Evolutionary conservation across 805 yeast species (phyloP).

Genomic region (Saturnispora zaruensis): DNA sequence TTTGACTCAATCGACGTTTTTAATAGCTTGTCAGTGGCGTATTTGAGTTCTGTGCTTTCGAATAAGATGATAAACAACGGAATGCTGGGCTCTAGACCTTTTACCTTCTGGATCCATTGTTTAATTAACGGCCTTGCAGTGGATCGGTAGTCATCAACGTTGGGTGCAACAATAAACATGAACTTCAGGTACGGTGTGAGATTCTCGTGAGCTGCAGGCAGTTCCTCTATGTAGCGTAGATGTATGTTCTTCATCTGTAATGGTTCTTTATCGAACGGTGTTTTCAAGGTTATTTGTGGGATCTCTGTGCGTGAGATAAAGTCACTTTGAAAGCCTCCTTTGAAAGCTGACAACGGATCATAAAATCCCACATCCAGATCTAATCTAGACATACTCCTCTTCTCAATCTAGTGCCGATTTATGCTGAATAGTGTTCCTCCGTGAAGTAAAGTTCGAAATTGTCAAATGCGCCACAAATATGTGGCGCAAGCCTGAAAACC

Average conservation of each 20-base stretch:
- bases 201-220: slow-evolving; percentile 28
- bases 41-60: slow-evolving; percentile 23
- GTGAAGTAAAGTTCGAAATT: not conserved
- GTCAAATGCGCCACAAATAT: not conserved
- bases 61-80: slow-evolving; percentile 44
- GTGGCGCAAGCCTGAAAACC: not conserved
- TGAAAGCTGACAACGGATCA: slow-evolving; percentile 63
- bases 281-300: slow-evolving; percentile 5
- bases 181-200: slow-evolving; percentile 40
- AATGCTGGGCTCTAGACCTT: slow-evolving; percentile 46
- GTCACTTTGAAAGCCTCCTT: slow-evolving; percentile 32
- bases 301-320: slow-evolving; percentile 33
- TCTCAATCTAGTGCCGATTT: not conserved
- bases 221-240: slow-evolving; percentile 49
- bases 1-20: slow-evolving; percentile 27
- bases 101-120: slow-evolving; percentile 60
- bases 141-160: slow-evolving; percentile 64
- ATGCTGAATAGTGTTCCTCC: not conserved
- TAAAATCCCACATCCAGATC: slow-evolving; percentile 45
- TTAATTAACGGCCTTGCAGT: slow-evolving; percentile 74
- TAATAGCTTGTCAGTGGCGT: slow-evolving; percentile 22
- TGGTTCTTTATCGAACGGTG: slow-evolving; percentile 35
- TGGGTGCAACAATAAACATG: slow-evolving; percentile 59
- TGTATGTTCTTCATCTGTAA: slow-evolving; percentile 56
- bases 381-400: slow-evolving; percentile 2